Percentiles rank a stretch among this genome's conserved stretches.
Evolutionary conservation across 371 early-diverging fungal genomes (phyloP).

Genomic region (Rhizopus arrhizus): DNA sequence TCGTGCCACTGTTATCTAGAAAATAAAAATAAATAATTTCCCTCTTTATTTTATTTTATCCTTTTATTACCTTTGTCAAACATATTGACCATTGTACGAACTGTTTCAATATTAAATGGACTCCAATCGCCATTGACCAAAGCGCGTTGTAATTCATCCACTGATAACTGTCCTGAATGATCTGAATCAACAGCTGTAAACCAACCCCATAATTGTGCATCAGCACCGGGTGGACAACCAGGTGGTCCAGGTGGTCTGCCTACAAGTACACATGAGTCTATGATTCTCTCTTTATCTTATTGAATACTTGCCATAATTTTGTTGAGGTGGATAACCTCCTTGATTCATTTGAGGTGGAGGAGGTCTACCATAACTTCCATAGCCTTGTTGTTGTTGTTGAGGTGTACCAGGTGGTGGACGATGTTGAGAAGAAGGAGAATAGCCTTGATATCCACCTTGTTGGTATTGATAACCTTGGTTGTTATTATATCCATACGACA

Average conservation of each 20-base stretch:
- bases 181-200: conserved; percentile 78
- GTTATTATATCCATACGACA: conserved; percentile 7
- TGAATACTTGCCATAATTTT: conserved; percentile 9
- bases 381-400: conserved; percentile 7
- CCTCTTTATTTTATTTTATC: background rate
- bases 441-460: conserved; percentile 8
- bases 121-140: conserved; percentile 71
- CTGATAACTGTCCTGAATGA: conserved; percentile 47
- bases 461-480: too few relatives aligned
- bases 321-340: conserved; percentile 15
- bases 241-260: conserved; percentile 16
- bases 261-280: background rate
- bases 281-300: too few relatives aligned
- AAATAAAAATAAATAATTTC: background rate
- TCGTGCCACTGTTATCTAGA: conserved; percentile 63
- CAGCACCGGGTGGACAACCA: conserved; percentile 45
- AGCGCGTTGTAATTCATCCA: conserved; percentile 62
- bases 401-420: conserved; percentile 10
- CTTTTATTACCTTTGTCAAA: conserved; percentile 61
- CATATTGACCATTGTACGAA: conserved; percentile 67
- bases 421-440: conserved; percentile 3
- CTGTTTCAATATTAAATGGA: conserved; percentile 64
- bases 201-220: conserved; percentile 66
- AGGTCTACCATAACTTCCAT: conserved; percentile 1
- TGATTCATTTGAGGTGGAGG: background rate